Percentiles rank a stretch among this genome's conserved stretches.
Conservation (phyloP, 2,329 filamentous ascomycete species). For the Emericellopsis cladophorae region DNA sequence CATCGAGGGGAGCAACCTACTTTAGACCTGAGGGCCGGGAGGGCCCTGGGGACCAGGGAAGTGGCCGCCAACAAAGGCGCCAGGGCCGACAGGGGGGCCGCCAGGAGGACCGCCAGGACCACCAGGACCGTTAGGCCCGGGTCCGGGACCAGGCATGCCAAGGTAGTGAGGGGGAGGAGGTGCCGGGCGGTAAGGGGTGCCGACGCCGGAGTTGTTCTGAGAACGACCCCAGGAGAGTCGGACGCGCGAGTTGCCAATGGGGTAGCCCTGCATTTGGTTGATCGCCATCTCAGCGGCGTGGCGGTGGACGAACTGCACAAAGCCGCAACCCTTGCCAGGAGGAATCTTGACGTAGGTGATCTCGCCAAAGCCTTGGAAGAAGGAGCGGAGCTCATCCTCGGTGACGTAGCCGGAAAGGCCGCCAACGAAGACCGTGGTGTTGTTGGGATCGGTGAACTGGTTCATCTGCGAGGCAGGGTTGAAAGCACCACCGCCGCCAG, state of each 20-base stretch:
- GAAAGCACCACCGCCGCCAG: constrained; percentile 25
- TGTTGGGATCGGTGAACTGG: constrained; percentile 99
- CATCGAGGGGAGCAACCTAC: too few species aligned
- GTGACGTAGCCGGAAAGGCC: constrained; percentile 96
- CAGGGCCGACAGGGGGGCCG: constrained; percentile 1
- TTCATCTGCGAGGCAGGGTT: constrained; percentile 62
- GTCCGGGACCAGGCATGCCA: constrained; percentile 29
- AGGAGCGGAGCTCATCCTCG: constrained; percentile 97
- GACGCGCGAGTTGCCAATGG: constrained; percentile 96
- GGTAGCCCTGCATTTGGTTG: constrained; percentile 57
- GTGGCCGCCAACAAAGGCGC: too few species aligned
- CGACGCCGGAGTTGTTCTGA: constrained; percentile 98
- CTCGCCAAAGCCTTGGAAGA: constrained; percentile 99
- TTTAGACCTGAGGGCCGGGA: constrained; percentile 19
- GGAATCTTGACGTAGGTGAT: constrained; percentile 99
- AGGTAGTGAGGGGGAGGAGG: constrained; percentile 51
- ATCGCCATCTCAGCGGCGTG: constrained; percentile 94
- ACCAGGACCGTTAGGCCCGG: constrained; percentile 32
- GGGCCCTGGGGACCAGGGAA: constrained; percentile 18
- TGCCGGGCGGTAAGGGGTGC: constrained; percentile 91
- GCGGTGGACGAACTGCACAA: constrained; percentile 97
- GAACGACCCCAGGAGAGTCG: constrained; percentile 95
- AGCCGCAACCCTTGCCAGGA: constrained; percentile 96
- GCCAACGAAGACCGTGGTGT: constrained; percentile 97
- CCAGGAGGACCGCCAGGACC: constrained; percentile 30